Evolutionary conservation across 2,329 filamentous ascomycete genomes (phyloP).

Genomic region (Pestalotiopsis sp.): DNA sequence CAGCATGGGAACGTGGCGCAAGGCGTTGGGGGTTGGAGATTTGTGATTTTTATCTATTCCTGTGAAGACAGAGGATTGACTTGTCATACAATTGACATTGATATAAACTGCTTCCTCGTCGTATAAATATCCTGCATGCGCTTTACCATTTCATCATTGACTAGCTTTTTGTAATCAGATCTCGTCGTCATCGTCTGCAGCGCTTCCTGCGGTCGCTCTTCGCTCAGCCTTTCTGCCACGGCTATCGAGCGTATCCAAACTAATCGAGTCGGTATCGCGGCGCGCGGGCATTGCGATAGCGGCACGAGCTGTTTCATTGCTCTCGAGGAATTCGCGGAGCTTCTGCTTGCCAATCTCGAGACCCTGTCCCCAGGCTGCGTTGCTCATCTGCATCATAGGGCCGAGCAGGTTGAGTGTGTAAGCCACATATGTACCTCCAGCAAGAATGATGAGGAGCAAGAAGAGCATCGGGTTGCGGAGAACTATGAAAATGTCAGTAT

Average conservation of each 20-base stretch:
- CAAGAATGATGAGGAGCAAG: constrained; percentile 77
- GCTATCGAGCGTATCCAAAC: constrained; percentile 61
- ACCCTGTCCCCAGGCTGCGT: constrained; percentile 83
- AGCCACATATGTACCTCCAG: constrained; percentile 79
- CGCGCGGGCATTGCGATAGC: constrained; percentile 73
- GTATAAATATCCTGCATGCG: constrained; percentile 11
- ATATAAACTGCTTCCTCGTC: constrained; percentile 2
- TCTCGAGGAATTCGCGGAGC: constrained; percentile 85
- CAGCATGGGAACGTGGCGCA: background rate
- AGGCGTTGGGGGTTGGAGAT: background rate
- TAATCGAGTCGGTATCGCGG: constrained; percentile 46
- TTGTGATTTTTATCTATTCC: background rate
- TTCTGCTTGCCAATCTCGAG: constrained; percentile 90
- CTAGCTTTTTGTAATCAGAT: constrained; percentile 36
- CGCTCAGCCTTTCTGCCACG: constrained; percentile 51
- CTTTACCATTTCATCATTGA: background rate
- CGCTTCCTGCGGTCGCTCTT: constrained; percentile 21
- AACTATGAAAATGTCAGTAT: constrained; percentile 53
- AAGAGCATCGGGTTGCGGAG: constrained; percentile 93
- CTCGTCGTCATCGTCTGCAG: constrained; percentile 61
- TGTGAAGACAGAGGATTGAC: background rate
- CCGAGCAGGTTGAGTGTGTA: constrained; percentile 95
- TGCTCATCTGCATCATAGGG: constrained; percentile 92
- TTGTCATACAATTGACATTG: background rate
- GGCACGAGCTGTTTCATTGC: constrained; percentile 79